phyloP scores from a whole-genome alignment of 805 yeast species.

The Suhomyces canberraensis region DNA sequence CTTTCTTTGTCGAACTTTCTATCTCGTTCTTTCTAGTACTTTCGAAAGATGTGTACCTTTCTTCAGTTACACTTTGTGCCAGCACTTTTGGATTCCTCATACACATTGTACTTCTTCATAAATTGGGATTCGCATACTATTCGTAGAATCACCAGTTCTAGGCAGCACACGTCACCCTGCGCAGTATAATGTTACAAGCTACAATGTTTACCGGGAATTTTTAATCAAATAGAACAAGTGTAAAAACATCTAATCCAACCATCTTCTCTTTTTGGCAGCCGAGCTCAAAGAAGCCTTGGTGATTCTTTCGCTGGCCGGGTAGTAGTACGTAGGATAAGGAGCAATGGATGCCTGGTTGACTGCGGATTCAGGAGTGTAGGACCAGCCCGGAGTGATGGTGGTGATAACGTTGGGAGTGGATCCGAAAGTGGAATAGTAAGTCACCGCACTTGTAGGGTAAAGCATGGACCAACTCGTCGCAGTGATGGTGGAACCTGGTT shows the following conservation, averaged over 20 bases:
- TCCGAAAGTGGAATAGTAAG: constrained; percentile 47
- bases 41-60: too few species aligned
- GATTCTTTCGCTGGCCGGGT: constrained; percentile 57
- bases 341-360: constrained; percentile 73
- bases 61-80: too few species aligned
- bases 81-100: too few species aligned
- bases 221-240: too few species aligned
- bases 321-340: constrained; percentile 61
- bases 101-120: too few species aligned
- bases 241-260: constrained; percentile 31
- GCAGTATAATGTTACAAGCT: too few species aligned
- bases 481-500: constrained; percentile 74
- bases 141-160: too few species aligned
- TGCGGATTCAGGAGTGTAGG: constrained; percentile 59
- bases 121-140: too few species aligned
- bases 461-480: constrained; percentile 62
- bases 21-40: too few species aligned
- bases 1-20: too few species aligned
- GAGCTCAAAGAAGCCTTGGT: constrained; percentile 34
- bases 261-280: constrained; percentile 34
- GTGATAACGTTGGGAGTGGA: constrained; percentile 48
- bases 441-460: constrained; percentile 63
- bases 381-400: constrained; percentile 85
- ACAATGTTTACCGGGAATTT: too few species aligned
- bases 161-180: too few species aligned